Evolutionary conservation across 768 basidiomycete species (phyloP).

Genomic region (Kwoniella botswanensis): DNA sequence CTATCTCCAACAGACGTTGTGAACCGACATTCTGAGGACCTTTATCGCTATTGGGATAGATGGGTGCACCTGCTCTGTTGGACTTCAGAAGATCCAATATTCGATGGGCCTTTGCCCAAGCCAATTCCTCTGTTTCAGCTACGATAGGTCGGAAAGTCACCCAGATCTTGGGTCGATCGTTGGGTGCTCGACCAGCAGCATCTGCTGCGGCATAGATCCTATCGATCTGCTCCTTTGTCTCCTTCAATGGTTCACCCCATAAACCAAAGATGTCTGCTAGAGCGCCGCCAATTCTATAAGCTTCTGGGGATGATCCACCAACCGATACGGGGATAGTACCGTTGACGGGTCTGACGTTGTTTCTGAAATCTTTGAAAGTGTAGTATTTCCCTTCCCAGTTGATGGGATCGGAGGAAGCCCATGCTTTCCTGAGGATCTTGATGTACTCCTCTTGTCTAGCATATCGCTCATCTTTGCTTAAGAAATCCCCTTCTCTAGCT

Average conservation of each 20-base stretch:
- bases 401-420: slow-evolving; percentile 38
- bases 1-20: slow-evolving; percentile 44
- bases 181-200: slow-evolving; percentile 37
- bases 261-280: slow-evolving; percentile 47
- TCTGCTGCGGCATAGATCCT: slow-evolving; percentile 43
- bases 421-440: slow-evolving; percentile 42
- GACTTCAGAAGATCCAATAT: slow-evolving; percentile 30
- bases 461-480: slow-evolving; percentile 42
- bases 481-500: slow-evolving; percentile 41
- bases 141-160: slow-evolving; percentile 49
- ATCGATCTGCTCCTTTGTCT: slow-evolving; percentile 49
- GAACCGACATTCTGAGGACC: slow-evolving; percentile 45
- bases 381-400: slow-evolving; percentile 49
- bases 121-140: slow-evolving; percentile 43
- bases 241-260: slow-evolving; percentile 49
- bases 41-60: not conserved
- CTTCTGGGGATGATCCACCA: slow-evolving; percentile 43
- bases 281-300: slow-evolving; percentile 43
- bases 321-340: slow-evolving; percentile 39
- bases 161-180: slow-evolving; percentile 45
- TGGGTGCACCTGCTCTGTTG: slow-evolving; percentile 14
- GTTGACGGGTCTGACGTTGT: slow-evolving; percentile 32
- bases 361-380: slow-evolving; percentile 42
- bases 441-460: slow-evolving; percentile 46
- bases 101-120: slow-evolving; percentile 42